These are phyloP conservation scores for Suillus spraguei DNA, from an alignment of 768 basidiomycete species.

Conservation along the genomic window DNA sequence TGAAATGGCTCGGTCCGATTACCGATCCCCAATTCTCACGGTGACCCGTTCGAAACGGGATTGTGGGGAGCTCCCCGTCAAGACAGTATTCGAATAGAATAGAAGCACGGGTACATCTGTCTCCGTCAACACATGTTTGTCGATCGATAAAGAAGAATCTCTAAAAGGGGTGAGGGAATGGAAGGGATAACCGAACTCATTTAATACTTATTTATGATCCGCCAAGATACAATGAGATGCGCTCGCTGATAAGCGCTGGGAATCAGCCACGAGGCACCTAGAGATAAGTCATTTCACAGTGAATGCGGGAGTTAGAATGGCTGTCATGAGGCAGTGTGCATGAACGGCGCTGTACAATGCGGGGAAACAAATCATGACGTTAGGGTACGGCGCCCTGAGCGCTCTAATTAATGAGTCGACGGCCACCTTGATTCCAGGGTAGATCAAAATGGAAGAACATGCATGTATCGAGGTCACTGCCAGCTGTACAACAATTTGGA, in stretches of 20 bases:
- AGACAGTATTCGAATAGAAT: too few relatives aligned
- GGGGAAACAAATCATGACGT: slow-evolving; percentile 1
- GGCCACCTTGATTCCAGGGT: slow-evolving; percentile 4
- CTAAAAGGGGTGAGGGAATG: slow-evolving; percentile 2
- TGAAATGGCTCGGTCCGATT: slow-evolving; percentile 4
- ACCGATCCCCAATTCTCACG: slow-evolving; percentile 21
- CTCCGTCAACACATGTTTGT: slow-evolving; percentile 3
- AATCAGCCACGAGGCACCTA: slow-evolving; percentile 1
- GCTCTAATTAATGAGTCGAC: not conserved
- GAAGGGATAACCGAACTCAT: slow-evolving; percentile 8
- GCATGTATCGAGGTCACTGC: not conserved
- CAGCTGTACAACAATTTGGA: not conserved
- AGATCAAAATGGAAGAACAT: slow-evolving; percentile 14
- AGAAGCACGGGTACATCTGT: not conserved
- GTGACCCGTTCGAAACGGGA: slow-evolving; percentile 27
- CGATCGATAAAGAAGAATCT: not conserved
- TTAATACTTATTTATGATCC: slow-evolving; percentile 10
- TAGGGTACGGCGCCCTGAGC: not conserved
- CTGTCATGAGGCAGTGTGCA: not conserved
- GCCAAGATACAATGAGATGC: slow-evolving; percentile 2
- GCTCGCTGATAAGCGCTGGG: slow-evolving; percentile 7
- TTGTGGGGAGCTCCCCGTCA: slow-evolving; percentile 5
- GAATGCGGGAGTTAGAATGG: slow-evolving; percentile 4
- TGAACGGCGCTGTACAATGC: slow-evolving; percentile 3
- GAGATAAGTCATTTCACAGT: slow-evolving; percentile 9